Percentiles rank a stretch among this genome's conserved stretches.
phyloP scores from a whole-genome alignment of 768 basidiomycete genomes.

The Kwoniella europaea region DNA sequence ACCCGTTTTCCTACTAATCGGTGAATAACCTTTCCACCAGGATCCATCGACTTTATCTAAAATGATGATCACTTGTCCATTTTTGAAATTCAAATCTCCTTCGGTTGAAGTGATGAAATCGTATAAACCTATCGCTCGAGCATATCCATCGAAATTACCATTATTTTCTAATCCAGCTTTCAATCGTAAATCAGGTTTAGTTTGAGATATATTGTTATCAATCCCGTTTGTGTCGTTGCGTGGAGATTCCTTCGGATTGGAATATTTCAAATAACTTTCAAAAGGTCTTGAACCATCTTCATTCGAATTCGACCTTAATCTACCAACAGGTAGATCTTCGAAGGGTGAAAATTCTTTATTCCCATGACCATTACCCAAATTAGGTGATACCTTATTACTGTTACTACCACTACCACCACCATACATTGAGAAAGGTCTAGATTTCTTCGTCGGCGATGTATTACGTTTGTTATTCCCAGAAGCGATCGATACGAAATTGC shows the following conservation, averaged over 20 bases:
- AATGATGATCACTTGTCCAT: slow-evolving; percentile 69
- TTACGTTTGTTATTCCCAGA: not conserved
- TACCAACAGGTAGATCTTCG: slow-evolving; percentile 25
- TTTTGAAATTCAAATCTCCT: slow-evolving; percentile 72
- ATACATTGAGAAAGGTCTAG: slow-evolving; percentile 14
- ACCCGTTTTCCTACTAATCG: slow-evolving; percentile 25
- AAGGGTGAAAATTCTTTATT: slow-evolving; percentile 32
- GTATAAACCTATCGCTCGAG: slow-evolving; percentile 70
- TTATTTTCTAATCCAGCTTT: slow-evolving; percentile 25
- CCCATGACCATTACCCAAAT: not conserved
- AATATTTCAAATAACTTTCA: slow-evolving; percentile 14
- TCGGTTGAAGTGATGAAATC: slow-evolving; percentile 76
- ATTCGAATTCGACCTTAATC: slow-evolving; percentile 18
- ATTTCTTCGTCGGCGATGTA: slow-evolving; percentile 8
- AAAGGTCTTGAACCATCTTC: slow-evolving; percentile 23
- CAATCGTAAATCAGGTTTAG: slow-evolving; percentile 28
- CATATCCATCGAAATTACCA: slow-evolving; percentile 53
- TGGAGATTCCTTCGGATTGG: slow-evolving; percentile 2
- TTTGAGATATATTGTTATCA: not conserved
- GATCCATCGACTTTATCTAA: slow-evolving; percentile 68
- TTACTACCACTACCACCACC: not conserved
- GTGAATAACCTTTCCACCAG: slow-evolving; percentile 43
- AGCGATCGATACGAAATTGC: slow-evolving; percentile 6
- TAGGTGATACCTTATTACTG: not conserved
- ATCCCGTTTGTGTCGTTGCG: not conserved